Percentiles rank a stretch among this genome's conserved stretches.
These are phyloP conservation scores for Blumeria graminis DNA, from an alignment of 2,329 filamentous ascomycete genomes.

Conservation along the genomic window DNA sequence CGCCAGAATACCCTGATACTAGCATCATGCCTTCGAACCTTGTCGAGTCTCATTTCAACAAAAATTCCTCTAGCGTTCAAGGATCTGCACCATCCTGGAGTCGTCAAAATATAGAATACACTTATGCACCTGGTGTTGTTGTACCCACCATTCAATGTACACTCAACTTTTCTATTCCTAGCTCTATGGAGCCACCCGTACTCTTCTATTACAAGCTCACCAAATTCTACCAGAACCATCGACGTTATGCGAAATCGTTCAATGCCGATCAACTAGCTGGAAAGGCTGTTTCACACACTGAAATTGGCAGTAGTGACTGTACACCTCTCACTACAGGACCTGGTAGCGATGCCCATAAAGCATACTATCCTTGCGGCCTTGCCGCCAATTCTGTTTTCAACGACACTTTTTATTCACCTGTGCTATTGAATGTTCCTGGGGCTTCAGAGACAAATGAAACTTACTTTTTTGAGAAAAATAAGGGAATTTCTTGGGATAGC, in stretches of 20 bases:
- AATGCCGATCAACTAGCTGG: conserved; percentile 66
- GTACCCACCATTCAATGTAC: conserved; percentile 31
- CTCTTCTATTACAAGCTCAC: conserved; percentile 87
- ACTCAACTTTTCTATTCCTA: conserved; percentile 56
- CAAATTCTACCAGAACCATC: conserved; percentile 98
- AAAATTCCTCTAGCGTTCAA: conserved; percentile 14
- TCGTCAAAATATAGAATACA: conserved; percentile 17
- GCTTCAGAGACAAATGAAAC: conserved; percentile 15
- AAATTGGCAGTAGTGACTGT: conserved; percentile 47
- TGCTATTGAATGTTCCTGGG: conserved; percentile 27
- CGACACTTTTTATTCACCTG: conserved; percentile 53
- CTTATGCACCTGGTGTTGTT: conserved; percentile 16
- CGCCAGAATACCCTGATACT: conserved; percentile 22
- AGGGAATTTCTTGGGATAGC: conserved; percentile 63
- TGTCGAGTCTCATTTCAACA: conserved; percentile 50
- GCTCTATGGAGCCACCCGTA: conserved; percentile 57
- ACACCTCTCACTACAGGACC: conserved; percentile 39
- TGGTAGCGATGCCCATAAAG: conserved; percentile 26
- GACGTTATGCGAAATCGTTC: conserved; percentile 81
- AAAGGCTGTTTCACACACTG: conserved; percentile 29
- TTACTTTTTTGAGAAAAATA: conserved; percentile 51
- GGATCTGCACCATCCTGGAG: conserved; percentile 10
- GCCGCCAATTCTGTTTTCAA: conserved; percentile 97
- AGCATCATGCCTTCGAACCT: conserved; percentile 28
- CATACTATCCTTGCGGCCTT: conserved; percentile 84